phyloP scores from a whole-genome alignment of 331 rosid genomes.

The Saraca asoca region DNA sequence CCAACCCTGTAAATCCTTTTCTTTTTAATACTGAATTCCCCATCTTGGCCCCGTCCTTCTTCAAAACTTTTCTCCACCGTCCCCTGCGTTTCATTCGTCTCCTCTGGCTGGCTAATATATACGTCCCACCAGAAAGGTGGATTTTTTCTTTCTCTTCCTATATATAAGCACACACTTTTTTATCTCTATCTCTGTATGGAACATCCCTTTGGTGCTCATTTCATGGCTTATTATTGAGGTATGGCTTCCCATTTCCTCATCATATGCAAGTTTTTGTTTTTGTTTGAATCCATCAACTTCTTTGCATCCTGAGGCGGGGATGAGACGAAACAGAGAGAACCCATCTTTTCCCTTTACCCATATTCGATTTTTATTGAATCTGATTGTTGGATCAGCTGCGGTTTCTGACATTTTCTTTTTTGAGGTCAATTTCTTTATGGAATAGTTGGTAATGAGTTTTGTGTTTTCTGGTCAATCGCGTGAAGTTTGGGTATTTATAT shows the following conservation, averaged over 20 bases:
- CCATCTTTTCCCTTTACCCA: constrained; percentile 10
- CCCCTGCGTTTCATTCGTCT: constrained; percentile 43
- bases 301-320: constrained; percentile 23
- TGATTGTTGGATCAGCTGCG: background rate
- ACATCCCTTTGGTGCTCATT: background rate
- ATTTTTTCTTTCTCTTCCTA: constrained; percentile 14
- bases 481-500: constrained; percentile 16
- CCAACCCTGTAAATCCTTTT: constrained; percentile 35
- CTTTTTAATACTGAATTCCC: constrained; percentile 7
- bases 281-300: constrained; percentile 15
- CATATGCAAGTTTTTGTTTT: background rate
- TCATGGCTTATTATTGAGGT: constrained; percentile 49
- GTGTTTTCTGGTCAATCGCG: constrained; percentile 3
- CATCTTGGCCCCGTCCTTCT: constrained; percentile 38
- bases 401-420: background rate
- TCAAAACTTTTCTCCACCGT: background rate
- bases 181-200: constrained; percentile 25
- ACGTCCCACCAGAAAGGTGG: constrained; percentile 38
- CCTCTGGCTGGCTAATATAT: constrained; percentile 17
- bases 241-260: constrained; percentile 21
- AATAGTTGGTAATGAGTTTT: constrained; percentile 1
- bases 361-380: constrained; percentile 11
- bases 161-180: constrained; percentile 14
- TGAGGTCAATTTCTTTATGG: background rate
- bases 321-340: background rate